phyloP scores from a whole-genome alignment of 164 flowering plant species.

The Malania oleifera region DNA sequence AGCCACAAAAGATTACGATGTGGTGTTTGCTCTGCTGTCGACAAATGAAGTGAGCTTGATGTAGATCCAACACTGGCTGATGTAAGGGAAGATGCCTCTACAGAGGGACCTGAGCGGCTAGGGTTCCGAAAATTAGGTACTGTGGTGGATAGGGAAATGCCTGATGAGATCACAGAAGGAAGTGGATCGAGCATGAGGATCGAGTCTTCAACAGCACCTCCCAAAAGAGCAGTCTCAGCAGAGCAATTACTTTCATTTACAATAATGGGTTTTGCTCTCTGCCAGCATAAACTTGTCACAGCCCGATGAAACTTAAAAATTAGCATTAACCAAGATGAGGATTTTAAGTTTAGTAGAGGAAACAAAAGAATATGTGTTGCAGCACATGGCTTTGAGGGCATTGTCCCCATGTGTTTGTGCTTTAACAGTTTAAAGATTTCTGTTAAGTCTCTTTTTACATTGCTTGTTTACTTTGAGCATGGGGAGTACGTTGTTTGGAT shows the following conservation, averaged over 20 bases:
- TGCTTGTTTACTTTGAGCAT: no score
- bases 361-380: no score
- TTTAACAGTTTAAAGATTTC: no score
- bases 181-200: slow-evolving; percentile 98
- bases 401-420: no score
- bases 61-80: slow-evolving; percentile 32
- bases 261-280: slow-evolving; percentile 79
- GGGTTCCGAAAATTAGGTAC: slow-evolving; percentile 43
- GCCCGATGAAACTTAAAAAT: slow-evolving; percentile 48
- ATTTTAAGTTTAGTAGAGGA: no score
- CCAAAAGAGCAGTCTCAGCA: slow-evolving; percentile 81
- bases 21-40: slow-evolving; percentile 74
- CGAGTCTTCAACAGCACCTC: slow-evolving; percentile 83
- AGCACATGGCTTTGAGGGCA: no score
- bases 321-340: slow-evolving; percentile 14
- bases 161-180: slow-evolving; percentile 66
- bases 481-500: no score
- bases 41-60: slow-evolving; percentile 29
- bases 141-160: slow-evolving; percentile 36
- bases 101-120: slow-evolving; percentile 33
- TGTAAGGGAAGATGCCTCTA: slow-evolving; percentile 41
- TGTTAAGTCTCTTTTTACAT: no score
- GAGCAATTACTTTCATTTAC: slow-evolving; percentile 74
- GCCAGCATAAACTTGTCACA: slow-evolving; percentile 95
- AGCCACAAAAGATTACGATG: slow-evolving; percentile 48